These are phyloP conservation scores for Pseudozyma flocculosa DNA, from an alignment of 1,284 basidiomycete genomes.

Conservation along the genomic window DNA sequence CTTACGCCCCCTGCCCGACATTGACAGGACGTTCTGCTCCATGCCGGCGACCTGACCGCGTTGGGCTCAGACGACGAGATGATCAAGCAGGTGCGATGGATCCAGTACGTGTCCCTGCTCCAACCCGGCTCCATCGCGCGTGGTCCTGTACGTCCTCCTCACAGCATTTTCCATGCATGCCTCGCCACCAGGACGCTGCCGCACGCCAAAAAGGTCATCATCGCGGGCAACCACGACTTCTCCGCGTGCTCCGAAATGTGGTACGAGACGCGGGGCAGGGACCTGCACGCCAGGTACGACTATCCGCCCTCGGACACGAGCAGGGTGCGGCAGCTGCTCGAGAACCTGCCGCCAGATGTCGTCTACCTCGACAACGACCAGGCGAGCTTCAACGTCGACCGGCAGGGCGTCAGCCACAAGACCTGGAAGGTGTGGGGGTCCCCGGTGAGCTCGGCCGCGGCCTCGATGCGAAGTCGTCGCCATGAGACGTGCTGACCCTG, in stretches of 20 bases:
- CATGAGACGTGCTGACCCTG: too few species aligned
- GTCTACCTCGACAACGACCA: conserved; percentile 21
- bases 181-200: conserved; percentile 20
- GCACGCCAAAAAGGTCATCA: conserved; percentile 24
- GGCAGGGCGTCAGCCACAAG: conserved; percentile 7
- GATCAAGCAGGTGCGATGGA: conserved; percentile 20
- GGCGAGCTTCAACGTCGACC: conserved; percentile 11
- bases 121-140: too few species aligned
- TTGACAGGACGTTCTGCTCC: conserved; percentile 12
- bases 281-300: conserved; percentile 16
- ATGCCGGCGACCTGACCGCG: conserved; percentile 36
- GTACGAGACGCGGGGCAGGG: conserved; percentile 13
- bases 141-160: background rate
- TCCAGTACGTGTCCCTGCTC: conserved; percentile 11
- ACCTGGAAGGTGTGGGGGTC: conserved; percentile 30
- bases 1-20: too few species aligned
- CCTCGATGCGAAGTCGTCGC: background rate
- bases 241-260: conserved; percentile 10
- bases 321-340: conserved; percentile 1
- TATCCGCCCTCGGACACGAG: conserved; percentile 9
- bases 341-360: background rate
- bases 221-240: conserved; percentile 40
- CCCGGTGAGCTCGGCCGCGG: conserved; percentile 7
- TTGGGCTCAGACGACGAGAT: conserved; percentile 18
- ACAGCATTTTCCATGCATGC: too few species aligned